Evolutionary conservation across 305 asterid species (phyloP).

Genomic region (Fraxinus xanthoxyloides): DNA sequence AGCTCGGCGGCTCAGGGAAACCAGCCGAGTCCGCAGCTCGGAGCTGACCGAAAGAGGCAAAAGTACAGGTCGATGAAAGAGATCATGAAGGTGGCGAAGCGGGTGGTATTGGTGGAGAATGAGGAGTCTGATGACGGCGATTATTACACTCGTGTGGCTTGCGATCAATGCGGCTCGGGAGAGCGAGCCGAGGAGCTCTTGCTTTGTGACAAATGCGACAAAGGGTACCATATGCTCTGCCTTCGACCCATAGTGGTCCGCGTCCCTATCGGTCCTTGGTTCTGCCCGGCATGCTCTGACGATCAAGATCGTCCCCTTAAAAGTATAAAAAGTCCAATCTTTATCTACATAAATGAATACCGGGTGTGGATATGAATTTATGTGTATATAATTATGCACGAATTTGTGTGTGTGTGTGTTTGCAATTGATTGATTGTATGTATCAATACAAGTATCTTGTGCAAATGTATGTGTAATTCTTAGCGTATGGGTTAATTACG

Average conservation of each 20-base stretch:
- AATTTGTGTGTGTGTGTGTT: neutral
- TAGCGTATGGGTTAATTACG: slow-evolving; percentile 6
- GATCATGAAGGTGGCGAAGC: slow-evolving; percentile 64
- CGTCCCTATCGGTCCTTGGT: slow-evolving; percentile 71
- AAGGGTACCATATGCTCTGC: slow-evolving; percentile 71
- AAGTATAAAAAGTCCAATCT: slow-evolving; percentile 40
- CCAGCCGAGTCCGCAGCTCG: slow-evolving; percentile 25
- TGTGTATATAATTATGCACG: neutral
- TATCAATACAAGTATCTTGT: neutral
- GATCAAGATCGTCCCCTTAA: slow-evolving; percentile 35
- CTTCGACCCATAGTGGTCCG: slow-evolving; percentile 67
- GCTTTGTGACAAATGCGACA: slow-evolving; percentile 68
- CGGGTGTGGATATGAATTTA: neutral
- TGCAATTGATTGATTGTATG: neutral
- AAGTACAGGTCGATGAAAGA: slow-evolving; percentile 58
- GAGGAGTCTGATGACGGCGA: slow-evolving; percentile 26
- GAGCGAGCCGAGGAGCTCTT: slow-evolving; percentile 57
- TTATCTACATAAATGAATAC: slow-evolving; percentile 12
- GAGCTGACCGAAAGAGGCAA: slow-evolving; percentile 22
- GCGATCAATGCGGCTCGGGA: slow-evolving; percentile 78
- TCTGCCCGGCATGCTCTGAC: slow-evolving; percentile 54
- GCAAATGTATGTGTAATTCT: neutral
- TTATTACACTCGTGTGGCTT: slow-evolving; percentile 33
- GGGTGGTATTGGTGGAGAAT: slow-evolving; percentile 32
- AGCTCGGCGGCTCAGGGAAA: slow-evolving; percentile 28